These are phyloP conservation scores for Tulasnella sp. DNA, from an alignment of 768 basidiomycete species.

Conservation along the genomic window DNA sequence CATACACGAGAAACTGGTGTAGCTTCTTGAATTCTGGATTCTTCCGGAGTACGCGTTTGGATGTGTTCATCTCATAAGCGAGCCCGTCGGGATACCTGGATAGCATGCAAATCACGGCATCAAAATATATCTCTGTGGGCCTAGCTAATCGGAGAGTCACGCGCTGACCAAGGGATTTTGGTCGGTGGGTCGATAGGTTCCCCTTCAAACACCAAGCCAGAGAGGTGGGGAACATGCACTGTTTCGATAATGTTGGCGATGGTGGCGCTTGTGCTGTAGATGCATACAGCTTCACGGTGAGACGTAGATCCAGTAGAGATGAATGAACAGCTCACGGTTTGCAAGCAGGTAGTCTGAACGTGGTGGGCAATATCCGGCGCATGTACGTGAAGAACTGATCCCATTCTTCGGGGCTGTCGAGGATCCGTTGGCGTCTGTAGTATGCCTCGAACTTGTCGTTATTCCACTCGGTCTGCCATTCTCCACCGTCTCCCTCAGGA, in stretches of 20 bases:
- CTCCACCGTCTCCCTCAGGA: conserved; percentile 10
- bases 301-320: not conserved
- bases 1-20: conserved; percentile 91
- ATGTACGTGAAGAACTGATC: conserved; percentile 52
- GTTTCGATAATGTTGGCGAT: conserved; percentile 71
- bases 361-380: conserved; percentile 72
- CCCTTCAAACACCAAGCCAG: conserved; percentile 63
- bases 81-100: conserved; percentile 86
- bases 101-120: not conserved
- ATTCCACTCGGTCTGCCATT: conserved; percentile 19
- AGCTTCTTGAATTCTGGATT: conserved; percentile 86
- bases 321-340: conserved; percentile 46
- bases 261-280: conserved; percentile 46
- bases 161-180: conserved; percentile 68
- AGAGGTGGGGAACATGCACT: conserved; percentile 66
- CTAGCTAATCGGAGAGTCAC: not conserved
- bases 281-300: conserved; percentile 19
- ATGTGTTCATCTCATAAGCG: conserved; percentile 92
- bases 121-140: not conserved
- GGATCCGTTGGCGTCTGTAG: conserved; percentile 54
- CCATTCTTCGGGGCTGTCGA: conserved; percentile 68
- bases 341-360: conserved; percentile 85
- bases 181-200: conserved; percentile 65
- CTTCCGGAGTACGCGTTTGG: conserved; percentile 79
- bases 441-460: conserved; percentile 33